A percentile compares a stretch with the other conserved stretches of the same genome.
Evolutionary conservation across 208 protist genomes (phyloP).

Genomic region (Trypanosoma scelopori): DNA sequence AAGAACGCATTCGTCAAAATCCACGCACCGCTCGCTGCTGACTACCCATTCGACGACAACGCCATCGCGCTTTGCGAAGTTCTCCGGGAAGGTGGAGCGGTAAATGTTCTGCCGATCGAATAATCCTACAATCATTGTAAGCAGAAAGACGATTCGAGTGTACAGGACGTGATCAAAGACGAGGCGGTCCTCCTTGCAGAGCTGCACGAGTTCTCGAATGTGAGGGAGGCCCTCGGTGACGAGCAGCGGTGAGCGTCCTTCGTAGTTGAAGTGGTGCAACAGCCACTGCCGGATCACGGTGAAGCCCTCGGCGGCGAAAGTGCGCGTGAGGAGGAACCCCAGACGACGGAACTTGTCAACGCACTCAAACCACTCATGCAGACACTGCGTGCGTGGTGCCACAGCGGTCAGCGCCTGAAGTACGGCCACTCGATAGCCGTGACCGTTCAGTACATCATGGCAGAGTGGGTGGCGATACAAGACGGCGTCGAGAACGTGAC

Average conservation of each 20-base stretch:
- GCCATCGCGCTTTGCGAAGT: constrained; percentile 83
- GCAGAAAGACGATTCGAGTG: constrained; percentile 79
- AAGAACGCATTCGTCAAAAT: constrained; percentile 85
- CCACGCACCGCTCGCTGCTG: constrained; percentile 58
- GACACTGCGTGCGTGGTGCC: constrained; percentile 45
- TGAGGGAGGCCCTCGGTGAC: constrained; percentile 68
- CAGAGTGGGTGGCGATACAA: constrained; percentile 73
- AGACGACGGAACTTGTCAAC: constrained; percentile 61
- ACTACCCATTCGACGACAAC: constrained; percentile 89
- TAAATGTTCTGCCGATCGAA: constrained; percentile 90
- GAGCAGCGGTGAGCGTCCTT: constrained; percentile 65
- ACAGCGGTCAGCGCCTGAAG: constrained; percentile 67
- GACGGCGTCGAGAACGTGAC: constrained; percentile 67
- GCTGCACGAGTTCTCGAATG: constrained; percentile 69
- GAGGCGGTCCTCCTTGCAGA: constrained; percentile 77
- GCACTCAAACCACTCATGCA: constrained; percentile 85
- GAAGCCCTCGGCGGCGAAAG: constrained; percentile 83
- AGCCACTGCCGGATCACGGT: constrained; percentile 75
- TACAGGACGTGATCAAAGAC: constrained; percentile 89
- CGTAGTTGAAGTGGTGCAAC: constrained; percentile 48
- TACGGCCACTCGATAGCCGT: constrained; percentile 77
- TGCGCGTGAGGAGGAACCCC: constrained; percentile 78
- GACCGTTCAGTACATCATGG: constrained; percentile 81
- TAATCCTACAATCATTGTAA: constrained; percentile 90
- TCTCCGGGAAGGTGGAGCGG: constrained; percentile 65